A percentile compares a stretch with the other conserved stretches of the same genome.
Evolutionary conservation across 257 asterid species (phyloP).

Genomic region (Forsythia viridissima): DNA sequence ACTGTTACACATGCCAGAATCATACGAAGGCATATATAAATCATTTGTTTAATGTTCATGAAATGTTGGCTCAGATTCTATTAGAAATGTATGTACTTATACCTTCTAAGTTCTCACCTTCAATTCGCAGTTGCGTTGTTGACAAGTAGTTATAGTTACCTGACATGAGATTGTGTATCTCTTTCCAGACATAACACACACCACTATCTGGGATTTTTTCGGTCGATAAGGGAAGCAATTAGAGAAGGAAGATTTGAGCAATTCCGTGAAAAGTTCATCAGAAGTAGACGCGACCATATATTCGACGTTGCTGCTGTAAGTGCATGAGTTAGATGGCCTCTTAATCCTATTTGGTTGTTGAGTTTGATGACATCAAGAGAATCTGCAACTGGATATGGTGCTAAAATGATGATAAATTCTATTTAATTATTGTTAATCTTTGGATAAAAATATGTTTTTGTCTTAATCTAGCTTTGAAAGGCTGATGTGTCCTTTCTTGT

Average conservation of each 20-base stretch:
- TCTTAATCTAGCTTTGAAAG: background rate
- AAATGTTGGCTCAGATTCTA: slow-evolving; percentile 90
- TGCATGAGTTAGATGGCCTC: slow-evolving; percentile 17
- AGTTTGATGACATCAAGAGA: background rate
- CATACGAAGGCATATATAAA: slow-evolving; percentile 89
- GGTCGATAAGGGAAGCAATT: slow-evolving; percentile 70
- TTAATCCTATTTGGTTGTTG: background rate
- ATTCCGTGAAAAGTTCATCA: slow-evolving; percentile 57
- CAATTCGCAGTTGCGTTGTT: slow-evolving; percentile 10
- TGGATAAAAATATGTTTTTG: too few species aligned
- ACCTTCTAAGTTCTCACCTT: slow-evolving; percentile 3
- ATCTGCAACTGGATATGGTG: background rate
- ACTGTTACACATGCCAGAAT: slow-evolving; percentile 83
- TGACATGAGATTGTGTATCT: slow-evolving; percentile 5
- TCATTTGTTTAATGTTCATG: slow-evolving; percentile 89
- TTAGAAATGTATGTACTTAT: slow-evolving; percentile 68
- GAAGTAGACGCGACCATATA: slow-evolving; percentile 50
- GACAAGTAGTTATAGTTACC: background rate
- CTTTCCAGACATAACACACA: slow-evolving; percentile 83
- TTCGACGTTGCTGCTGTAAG: slow-evolving; percentile 35
- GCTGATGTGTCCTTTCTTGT: background rate
- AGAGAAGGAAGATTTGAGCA: slow-evolving; percentile 62
- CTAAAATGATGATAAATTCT: background rate
- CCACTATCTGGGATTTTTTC: slow-evolving; percentile 86
- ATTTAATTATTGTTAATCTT: too few species aligned